Percentiles rank a stretch among this genome's conserved stretches.
These are phyloP conservation scores for Phyllosticta capitalensis DNA, from an alignment of 2,329 filamentous ascomycete species.

Conservation along the genomic window DNA sequence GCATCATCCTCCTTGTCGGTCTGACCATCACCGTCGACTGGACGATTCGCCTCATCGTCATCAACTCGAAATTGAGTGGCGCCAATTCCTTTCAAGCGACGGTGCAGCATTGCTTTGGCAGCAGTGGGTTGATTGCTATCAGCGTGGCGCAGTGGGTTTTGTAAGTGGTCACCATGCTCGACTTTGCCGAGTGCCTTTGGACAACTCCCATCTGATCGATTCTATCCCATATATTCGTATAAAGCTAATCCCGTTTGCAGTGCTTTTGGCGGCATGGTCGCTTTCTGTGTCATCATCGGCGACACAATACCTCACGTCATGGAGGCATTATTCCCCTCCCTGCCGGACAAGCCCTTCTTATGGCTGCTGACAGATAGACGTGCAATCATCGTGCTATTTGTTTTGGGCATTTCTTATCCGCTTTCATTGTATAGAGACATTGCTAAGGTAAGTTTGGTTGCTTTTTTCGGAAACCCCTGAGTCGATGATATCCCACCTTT, in stretches of 20 bases:
- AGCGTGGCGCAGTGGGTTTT: conserved; percentile 93
- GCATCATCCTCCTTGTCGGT: conserved; percentile 64
- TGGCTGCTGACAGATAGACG: conserved; percentile 73
- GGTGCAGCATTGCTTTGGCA: conserved; percentile 90
- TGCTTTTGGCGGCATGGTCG: conserved; percentile 97
- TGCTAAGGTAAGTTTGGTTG: conserved; percentile 59
- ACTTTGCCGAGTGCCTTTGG: neutral
- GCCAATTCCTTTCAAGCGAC: conserved; percentile 92
- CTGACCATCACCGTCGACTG: conserved; percentile 87
- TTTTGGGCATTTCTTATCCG: conserved; percentile 78
- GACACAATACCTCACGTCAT: conserved; percentile 93
- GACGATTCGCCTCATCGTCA: conserved; percentile 94
- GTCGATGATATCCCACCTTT: neutral
- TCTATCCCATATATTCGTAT: no score
- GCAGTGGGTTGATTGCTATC: conserved; percentile 79
- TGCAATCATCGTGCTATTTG: conserved; percentile 80
- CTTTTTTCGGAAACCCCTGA: no score
- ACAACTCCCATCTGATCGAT: neutral
- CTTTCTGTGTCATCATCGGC: conserved; percentile 94
- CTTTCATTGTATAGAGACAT: conserved; percentile 93
- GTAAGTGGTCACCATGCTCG: conserved; percentile 25
- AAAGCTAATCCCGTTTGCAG: no score
- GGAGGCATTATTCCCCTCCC: conserved; percentile 66
- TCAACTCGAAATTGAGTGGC: conserved; percentile 94
- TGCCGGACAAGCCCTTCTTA: conserved; percentile 64